Evolutionary conservation across 176 grass and related monocot genomes (phyloP).

Genomic region (Ensete ventricosum): DNA sequence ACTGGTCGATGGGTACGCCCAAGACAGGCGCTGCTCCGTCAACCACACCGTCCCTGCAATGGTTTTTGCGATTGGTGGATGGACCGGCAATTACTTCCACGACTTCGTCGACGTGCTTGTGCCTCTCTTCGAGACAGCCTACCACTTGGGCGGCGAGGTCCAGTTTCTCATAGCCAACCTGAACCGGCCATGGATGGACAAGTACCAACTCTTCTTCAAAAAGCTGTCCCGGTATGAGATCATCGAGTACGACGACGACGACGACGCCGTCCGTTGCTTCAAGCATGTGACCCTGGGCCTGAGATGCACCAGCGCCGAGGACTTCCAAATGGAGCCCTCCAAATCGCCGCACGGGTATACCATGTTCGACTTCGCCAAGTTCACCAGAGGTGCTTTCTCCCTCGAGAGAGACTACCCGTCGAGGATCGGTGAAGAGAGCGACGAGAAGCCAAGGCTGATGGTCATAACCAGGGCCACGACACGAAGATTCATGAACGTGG

Average conservation of each 20-base stretch:
- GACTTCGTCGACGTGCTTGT: constrained; percentile 11
- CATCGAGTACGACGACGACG: background rate
- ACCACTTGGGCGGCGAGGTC: constrained; percentile 2
- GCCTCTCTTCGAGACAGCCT: constrained; percentile 7
- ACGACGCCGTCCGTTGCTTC: constrained; percentile 2
- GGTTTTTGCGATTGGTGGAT: constrained; percentile 3
- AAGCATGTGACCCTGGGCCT: background rate
- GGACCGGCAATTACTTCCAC: constrained; percentile 7
- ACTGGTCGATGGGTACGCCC: constrained; percentile 20
- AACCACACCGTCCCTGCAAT: background rate
- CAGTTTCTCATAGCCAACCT: constrained; percentile 2
- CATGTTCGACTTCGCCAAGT: background rate
- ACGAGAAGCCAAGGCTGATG: background rate
- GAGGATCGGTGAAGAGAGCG: background rate
- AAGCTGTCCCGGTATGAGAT: constrained; percentile 4
- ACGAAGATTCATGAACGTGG: constrained; percentile 1
- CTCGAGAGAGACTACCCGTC: background rate
- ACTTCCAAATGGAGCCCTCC: background rate
- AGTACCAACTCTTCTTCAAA: constrained; percentile 1
- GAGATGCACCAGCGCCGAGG: background rate
- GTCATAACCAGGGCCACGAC: background rate
- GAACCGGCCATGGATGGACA: background rate
- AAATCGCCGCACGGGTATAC: background rate
- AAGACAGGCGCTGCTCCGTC: background rate
- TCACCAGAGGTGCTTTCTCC: background rate